These are phyloP conservation scores for Eucalyptus cladocalyx DNA, from an alignment of 345 rosid genomes.

Conservation along the genomic window DNA sequence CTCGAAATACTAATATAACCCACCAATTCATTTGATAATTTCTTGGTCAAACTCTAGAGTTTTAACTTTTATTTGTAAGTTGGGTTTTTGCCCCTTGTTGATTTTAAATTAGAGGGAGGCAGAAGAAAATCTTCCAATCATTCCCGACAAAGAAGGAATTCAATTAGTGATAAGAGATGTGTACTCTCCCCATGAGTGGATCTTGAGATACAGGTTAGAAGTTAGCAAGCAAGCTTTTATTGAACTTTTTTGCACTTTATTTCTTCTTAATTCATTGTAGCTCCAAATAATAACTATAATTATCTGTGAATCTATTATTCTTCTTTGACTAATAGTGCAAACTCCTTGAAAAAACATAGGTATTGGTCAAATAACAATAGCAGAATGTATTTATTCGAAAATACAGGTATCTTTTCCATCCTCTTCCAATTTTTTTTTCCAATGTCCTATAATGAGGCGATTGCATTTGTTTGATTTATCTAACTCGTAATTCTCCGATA, in stretches of 20 bases:
- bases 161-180: conserved; percentile 29
- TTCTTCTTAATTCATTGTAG: background rate
- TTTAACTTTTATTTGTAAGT: background rate
- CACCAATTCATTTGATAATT: background rate
- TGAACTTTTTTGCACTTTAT: background rate
- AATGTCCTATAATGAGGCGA: background rate
- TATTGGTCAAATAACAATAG: conserved; percentile 80
- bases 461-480: background rate
- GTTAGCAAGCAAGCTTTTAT: conserved; percentile 12
- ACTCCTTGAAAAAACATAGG: conserved; percentile 19
- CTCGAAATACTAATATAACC: background rate
- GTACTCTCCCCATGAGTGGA: conserved; percentile 31
- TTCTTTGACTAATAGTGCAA: background rate
- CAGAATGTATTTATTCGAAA: conserved; percentile 83
- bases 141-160: conserved; percentile 55
- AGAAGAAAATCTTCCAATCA: conserved; percentile 60
- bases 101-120: conserved; percentile 44
- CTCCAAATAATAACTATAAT: background rate
- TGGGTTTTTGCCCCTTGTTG: background rate
- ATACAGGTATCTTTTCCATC: conserved; percentile 35
- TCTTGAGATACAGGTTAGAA: conserved; percentile 69
- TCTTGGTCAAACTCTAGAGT: background rate
- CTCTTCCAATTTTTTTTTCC: background rate
- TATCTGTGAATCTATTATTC: background rate
- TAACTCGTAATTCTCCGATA: background rate